phyloP scores from a whole-genome alignment of 2,329 filamentous ascomycete genomes.

The Aspergillus sp. region DNA sequence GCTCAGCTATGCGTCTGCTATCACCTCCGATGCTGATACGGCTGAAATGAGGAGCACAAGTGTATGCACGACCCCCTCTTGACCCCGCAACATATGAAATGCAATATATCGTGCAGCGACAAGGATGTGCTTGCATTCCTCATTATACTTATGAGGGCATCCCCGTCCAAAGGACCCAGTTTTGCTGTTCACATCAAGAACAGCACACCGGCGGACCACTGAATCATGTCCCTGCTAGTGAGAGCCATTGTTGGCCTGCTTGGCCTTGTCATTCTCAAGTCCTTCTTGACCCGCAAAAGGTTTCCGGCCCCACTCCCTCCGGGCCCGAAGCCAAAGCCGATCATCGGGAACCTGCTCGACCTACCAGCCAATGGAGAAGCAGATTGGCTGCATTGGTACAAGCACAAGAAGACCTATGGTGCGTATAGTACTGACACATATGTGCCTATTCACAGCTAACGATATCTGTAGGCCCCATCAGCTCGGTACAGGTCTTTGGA shows the following conservation, averaged over 20 bases:
- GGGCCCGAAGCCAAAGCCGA: constrained; percentile 51
- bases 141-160: not conserved
- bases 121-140: not conserved
- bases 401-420: constrained; percentile 47
- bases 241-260: not conserved
- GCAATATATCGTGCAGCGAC: not conserved
- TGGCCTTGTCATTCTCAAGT: not conserved
- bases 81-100: not conserved
- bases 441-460: not conserved
- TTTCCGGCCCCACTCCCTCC: constrained; percentile 44
- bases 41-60: not conserved
- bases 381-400: constrained; percentile 48
- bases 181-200: not conserved
- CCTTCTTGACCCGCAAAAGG: not conserved
- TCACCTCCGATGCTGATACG: not conserved
- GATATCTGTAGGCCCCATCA: constrained; percentile 34
- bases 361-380: constrained; percentile 43
- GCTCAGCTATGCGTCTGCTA: not conserved
- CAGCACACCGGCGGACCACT: not conserved
- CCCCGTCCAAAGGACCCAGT: not conserved
- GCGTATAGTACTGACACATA: not conserved
- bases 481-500: constrained; percentile 41
- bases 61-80: not conserved
- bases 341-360: constrained; percentile 55
- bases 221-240: not conserved